Evolutionary conservation across 768 basidiomycete species (phyloP).

Genomic region (Chlorophyllum brunneum): DNA sequence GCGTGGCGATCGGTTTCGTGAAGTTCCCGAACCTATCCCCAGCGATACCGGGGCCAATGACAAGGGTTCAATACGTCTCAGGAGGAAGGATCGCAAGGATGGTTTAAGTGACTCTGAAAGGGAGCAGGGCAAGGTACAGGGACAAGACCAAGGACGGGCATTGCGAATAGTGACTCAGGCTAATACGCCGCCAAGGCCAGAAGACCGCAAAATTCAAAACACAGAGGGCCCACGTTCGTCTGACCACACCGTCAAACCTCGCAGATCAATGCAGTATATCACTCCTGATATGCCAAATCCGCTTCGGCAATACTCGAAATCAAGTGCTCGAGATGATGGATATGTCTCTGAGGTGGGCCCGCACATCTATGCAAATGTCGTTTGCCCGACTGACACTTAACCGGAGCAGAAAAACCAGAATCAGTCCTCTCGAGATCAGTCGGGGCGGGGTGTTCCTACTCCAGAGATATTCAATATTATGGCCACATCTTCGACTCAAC

Average conservation of each 20-base stretch:
- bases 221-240: not conserved
- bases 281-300: not conserved
- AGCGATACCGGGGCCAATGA: not conserved
- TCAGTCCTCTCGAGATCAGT: no score
- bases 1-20: not conserved
- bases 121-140: not conserved
- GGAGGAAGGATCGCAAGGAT: not conserved
- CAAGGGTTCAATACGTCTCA: not conserved
- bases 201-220: not conserved
- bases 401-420: not conserved
- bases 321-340: conserved; percentile 1
- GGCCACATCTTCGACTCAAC: not conserved
- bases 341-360: conserved; percentile 1
- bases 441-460: not conserved
- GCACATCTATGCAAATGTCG: not conserved
- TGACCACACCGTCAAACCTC: not conserved
- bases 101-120: conserved; percentile 11
- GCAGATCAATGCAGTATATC: not conserved
- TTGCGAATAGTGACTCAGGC: not conserved
- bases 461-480: not conserved
- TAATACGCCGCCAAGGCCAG: not conserved
- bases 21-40: not conserved
- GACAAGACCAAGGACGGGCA: not conserved
- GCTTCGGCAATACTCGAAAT: not conserved
- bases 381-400: not conserved